A percentile compares a stretch with the other conserved stretches of the same genome.
Conservation (phyloP, 305 asterid genomes). For the Fraxinus velutina region DNA sequence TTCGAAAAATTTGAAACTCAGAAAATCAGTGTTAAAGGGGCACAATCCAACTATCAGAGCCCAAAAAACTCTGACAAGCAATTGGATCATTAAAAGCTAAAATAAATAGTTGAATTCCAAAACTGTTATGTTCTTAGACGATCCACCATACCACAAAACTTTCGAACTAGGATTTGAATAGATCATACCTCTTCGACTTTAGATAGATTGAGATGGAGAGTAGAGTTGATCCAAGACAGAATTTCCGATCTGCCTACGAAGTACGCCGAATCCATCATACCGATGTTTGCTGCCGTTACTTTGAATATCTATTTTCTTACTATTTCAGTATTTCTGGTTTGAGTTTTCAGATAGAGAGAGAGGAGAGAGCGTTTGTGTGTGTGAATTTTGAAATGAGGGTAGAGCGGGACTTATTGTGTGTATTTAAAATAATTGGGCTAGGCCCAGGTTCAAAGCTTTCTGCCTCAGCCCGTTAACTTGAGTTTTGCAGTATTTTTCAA, state of each 20-base stretch:
- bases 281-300: slow-evolving; percentile 73
- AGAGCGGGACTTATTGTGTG: background rate
- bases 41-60: background rate
- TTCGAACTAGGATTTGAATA: background rate
- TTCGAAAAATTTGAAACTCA: background rate
- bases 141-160: background rate
- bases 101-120: background rate
- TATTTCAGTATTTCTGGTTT: background rate
- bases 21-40: background rate
- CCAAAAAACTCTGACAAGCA: background rate
- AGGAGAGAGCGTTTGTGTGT: background rate
- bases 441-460: background rate
- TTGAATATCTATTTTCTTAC: background rate
- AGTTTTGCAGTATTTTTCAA: no score
- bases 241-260: slow-evolving; percentile 90
- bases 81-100: background rate
- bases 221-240: slow-evolving; percentile 80
- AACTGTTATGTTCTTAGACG: background rate
- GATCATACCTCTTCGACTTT: slow-evolving; percentile 83
- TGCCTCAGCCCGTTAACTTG: background rate
- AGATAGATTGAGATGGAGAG: slow-evolving; percentile 77
- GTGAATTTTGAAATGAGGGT: background rate
- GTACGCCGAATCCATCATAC: slow-evolving; percentile 89
- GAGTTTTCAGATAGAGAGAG: background rate
- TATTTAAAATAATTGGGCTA: background rate